A percentile compares a stretch with the other conserved stretches of the same genome.
Conservation (phyloP, 169 alveolate species). For the Plasmodium gallinaceum region DNA sequence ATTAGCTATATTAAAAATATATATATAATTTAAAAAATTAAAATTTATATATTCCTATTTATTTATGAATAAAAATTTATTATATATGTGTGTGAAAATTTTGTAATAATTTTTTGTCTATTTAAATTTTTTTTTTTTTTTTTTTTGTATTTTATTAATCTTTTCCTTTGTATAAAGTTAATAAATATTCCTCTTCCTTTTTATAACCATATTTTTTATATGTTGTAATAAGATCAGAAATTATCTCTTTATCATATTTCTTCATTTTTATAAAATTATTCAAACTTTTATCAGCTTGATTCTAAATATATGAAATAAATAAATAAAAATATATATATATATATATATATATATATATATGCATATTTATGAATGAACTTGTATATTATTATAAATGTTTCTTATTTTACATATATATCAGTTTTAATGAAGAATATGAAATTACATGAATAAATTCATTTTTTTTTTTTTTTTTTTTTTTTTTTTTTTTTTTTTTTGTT, state of each 20-base stretch:
- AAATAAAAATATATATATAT: slow-evolving; percentile 4
- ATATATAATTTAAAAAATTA: too few species aligned
- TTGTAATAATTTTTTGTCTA: too few species aligned
- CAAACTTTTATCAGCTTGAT: slow-evolving; percentile 55
- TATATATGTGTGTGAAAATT: too few species aligned
- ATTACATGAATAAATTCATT: neutral
- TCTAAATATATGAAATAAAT: slow-evolving; percentile 8
- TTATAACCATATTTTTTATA: slow-evolving; percentile 46
- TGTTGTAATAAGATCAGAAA: slow-evolving; percentile 15
- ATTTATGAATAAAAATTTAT: too few species aligned
- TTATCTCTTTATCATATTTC: slow-evolving; percentile 10
- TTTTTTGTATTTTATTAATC: neutral
- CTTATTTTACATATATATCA: neutral
- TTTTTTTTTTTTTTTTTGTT: neutral
- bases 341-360: neutral
- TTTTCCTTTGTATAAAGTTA: slow-evolving; percentile 8
- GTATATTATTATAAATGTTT: neutral
- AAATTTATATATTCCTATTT: too few species aligned
- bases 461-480: slow-evolving; percentile 12
- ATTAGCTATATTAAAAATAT: too few species aligned
- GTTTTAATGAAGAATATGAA: neutral
- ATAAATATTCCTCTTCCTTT: slow-evolving; percentile 19
- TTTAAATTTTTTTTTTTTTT: neutral
- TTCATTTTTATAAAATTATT: slow-evolving; percentile 64
- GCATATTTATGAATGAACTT: neutral